Conservation (phyloP, 2,329 filamentous ascomycete genomes). For the Phialophora macrospora region DNA sequence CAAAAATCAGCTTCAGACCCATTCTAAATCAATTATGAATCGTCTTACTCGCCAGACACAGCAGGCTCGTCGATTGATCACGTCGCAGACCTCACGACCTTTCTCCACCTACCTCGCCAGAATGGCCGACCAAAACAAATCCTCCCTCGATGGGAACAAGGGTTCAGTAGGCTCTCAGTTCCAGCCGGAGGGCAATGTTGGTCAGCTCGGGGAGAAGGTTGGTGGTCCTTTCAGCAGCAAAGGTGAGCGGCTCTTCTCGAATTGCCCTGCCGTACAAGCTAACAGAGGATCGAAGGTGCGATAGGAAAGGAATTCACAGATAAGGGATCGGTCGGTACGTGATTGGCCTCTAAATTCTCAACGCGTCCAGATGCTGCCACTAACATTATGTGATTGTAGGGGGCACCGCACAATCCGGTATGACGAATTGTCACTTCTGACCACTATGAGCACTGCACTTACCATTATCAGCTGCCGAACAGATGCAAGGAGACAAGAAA, state of each 20-base stretch:
- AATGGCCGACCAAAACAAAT: slow-evolving; percentile 36
- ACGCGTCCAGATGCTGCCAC: slow-evolving; percentile 33
- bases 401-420: slow-evolving; percentile 30
- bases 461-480: slow-evolving; percentile 27
- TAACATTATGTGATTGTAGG: slow-evolving; percentile 1
- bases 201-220: slow-evolving; percentile 9
- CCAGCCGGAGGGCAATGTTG: slow-evolving; percentile 26
- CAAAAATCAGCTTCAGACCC: no score
- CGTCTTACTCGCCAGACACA: slow-evolving; percentile 22
- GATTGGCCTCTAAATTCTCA: not conserved
- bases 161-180: slow-evolving; percentile 35
- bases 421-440: not conserved
- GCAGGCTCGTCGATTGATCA: slow-evolving; percentile 21
- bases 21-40: slow-evolving; percentile 20
- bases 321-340: slow-evolving; percentile 25
- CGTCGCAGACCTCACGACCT: slow-evolving; percentile 22
- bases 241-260: slow-evolving; percentile 5
- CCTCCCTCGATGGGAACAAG: slow-evolving; percentile 33
- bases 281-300: not conserved
- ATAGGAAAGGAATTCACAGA: slow-evolving; percentile 34
- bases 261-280: not conserved
- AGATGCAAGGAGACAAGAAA: slow-evolving; percentile 33
- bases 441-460: not conserved
- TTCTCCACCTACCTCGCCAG: slow-evolving; percentile 23
- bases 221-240: slow-evolving; percentile 30